Conservation (phyloP, 768 basidiomycete species). For the Russula emetica region DNA sequence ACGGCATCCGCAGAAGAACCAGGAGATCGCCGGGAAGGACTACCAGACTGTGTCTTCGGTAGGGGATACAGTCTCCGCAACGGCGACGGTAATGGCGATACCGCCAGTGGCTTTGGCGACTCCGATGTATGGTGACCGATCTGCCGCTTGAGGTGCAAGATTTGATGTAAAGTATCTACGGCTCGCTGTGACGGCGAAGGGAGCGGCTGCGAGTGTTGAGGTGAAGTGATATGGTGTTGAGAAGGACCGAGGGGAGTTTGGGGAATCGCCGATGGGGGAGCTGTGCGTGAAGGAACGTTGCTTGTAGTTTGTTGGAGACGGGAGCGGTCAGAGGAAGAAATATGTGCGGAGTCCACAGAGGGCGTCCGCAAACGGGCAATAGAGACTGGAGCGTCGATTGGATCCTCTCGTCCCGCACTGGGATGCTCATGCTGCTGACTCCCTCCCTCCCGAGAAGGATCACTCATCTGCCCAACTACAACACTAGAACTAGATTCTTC, state of each 20-base stretch:
- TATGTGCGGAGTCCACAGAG: not conserved
- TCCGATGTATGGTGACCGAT: not conserved
- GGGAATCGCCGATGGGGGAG: not conserved
- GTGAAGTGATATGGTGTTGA: not conserved
- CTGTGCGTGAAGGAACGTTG: not conserved
- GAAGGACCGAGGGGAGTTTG: not conserved
- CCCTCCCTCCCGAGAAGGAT: not conserved
- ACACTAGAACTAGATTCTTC: not conserved
- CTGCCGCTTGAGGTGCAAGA: conserved; percentile 12
- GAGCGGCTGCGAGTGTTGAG: not conserved
- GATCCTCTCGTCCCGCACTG: not conserved
- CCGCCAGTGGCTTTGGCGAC: not conserved
- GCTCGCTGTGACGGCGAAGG: conserved; percentile 16
- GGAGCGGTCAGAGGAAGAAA: not conserved
- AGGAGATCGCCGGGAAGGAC: not conserved
- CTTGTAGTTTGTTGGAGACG: not conserved
- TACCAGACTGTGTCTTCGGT: not conserved
- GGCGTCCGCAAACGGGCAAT: not conserved
- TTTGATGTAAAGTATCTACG: conserved; percentile 4
- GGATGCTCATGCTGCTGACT: not conserved
- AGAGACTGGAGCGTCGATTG: not conserved
- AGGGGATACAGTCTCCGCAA: not conserved
- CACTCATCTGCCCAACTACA: not conserved
- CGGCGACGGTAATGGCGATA: not conserved
- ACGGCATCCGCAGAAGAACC: conserved; percentile 18